Evolutionary conservation across 345 rosid genomes (phyloP), one percentile per base, ranked within the genome.

Genomic region (Aegle marmelos): DNA sequence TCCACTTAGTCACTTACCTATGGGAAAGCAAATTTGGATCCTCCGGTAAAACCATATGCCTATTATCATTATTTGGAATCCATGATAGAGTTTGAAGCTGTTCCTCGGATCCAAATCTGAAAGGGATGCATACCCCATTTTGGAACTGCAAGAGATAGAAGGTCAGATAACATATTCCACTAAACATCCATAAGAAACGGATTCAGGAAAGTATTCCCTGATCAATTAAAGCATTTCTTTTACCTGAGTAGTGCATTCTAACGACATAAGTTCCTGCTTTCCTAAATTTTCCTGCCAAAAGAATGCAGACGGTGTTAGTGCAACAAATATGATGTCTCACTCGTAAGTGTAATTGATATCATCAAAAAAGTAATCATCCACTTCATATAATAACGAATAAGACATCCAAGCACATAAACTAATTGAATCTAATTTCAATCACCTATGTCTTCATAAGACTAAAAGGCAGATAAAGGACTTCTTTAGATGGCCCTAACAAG

Each of bases 11-110:
- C 34, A 70, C 88, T 79, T 62, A 90, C 97, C 91, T 83, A 34
- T 76, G 89, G 1, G 88, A 84, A 70, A 90, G 80, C 77, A 83
- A 61, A 76, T 84, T 88, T 61, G 87, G 89, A 68, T 89, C 93
- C 68, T 89, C 93, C 2, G 87, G 65, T 68, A 86, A 17, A 77
- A 83, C 75, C 73, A 90, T 81, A 16, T 79, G 89, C 77, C 81
- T 78, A 62, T 34, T 33, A 53, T 87, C 91, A 81, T 77, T 86
- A 76, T 84, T 87, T 41, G 91, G 85, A 74, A 92, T 78, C 92
- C 93, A 90, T 10, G 90, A 75, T 76, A 89, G 78, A 61, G 87
- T 84, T 66, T 86, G 90, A 48, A 90, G 88, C 81, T 89, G 97
- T 77, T 87, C 94, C 81, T 92, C 91, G 36, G 86, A 76, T 24